These are phyloP conservation scores for Arxiozyma slooffiae DNA, from an alignment of 1,139 yeast species.

Conservation along the genomic window DNA sequence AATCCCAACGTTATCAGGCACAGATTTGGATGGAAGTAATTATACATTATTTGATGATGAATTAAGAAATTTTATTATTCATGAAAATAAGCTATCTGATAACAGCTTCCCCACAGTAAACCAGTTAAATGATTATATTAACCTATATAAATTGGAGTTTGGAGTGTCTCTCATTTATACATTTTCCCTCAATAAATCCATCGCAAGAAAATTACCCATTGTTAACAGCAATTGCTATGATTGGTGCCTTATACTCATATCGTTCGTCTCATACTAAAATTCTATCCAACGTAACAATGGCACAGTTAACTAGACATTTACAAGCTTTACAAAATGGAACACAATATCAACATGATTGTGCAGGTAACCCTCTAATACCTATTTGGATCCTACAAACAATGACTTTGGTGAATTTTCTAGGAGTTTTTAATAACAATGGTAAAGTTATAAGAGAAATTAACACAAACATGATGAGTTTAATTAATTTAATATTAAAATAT, in stretches of 20 bases:
- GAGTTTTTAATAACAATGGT: conserved; percentile 68
- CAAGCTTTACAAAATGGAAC: not conserved
- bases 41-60: conserved; percentile 37
- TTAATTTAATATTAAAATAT: conserved; percentile 71
- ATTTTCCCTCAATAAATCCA: conserved; percentile 55
- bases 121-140: conserved; percentile 64
- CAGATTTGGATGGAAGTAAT: not conserved
- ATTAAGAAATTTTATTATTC: conserved; percentile 44
- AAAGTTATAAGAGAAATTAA: conserved; percentile 65
- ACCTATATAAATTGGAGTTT: conserved; percentile 61
- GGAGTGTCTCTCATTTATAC: conserved; percentile 75
- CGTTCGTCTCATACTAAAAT: conserved; percentile 71
- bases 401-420: conserved; percentile 68
- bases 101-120: conserved; percentile 60
- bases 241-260: conserved; percentile 80
- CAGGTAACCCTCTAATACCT: not conserved
- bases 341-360: not conserved
- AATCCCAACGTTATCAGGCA: not conserved
- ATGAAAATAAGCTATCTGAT: conserved; percentile 40
- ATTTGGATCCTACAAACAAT: conserved; percentile 79
- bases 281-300: conserved; percentile 68
- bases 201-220: conserved; percentile 59
- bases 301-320: conserved; percentile 50
- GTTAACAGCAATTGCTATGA: conserved; percentile 72
- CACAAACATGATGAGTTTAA: conserved; percentile 67